Evolutionary conservation across 2,329 filamentous ascomycete species (phyloP).

Genomic region (Trichoderma breve): DNA sequence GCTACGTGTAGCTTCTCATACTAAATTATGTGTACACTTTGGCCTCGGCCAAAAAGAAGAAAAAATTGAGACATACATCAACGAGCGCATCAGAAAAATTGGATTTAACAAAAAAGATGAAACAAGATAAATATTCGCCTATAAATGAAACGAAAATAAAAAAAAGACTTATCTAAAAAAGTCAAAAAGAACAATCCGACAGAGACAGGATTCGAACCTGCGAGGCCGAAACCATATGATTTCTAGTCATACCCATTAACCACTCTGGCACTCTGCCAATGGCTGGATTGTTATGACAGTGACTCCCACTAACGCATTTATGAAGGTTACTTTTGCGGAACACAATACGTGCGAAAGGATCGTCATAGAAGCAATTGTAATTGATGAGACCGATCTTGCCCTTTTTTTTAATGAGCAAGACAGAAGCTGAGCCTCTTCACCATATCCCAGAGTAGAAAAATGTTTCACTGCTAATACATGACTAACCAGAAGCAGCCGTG

Average conservation of each 20-base stretch:
- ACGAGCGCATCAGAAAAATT: neutral
- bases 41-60: neutral
- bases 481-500: neutral
- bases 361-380: neutral
- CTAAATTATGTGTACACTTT: neutral
- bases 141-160: neutral
- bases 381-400: neutral
- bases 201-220: conserved; percentile 21
- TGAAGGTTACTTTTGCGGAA: neutral
- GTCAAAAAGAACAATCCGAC: conserved; percentile 8
- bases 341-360: neutral
- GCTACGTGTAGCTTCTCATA: neutral
- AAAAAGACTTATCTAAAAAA: neutral
- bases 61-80: neutral
- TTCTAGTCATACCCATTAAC: conserved; percentile 22
- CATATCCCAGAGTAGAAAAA: neutral
- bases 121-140: neutral
- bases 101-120: neutral
- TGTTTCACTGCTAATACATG: neutral
- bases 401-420: neutral
- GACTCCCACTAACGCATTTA: neutral
- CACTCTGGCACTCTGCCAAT: conserved; percentile 19
- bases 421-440: neutral
- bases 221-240: conserved; percentile 21
- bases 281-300: neutral